A percentile compares a stretch with the other conserved stretches of the same genome.
Conservation (phyloP, 176 grass and related monocot genomes). For the Oryza coarctata region DNA sequence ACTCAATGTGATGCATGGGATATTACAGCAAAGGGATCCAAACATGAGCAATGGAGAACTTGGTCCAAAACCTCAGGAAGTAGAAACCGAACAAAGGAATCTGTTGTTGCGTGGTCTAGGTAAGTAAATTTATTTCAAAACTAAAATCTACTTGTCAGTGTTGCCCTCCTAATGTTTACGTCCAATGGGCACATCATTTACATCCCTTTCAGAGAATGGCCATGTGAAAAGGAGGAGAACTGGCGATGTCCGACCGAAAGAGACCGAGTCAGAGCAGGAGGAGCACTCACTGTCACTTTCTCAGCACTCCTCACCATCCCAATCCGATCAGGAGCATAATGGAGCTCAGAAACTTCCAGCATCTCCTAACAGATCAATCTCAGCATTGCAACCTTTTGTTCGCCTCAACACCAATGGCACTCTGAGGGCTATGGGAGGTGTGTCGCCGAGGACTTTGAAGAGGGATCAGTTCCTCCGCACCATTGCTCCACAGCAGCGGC, state of each 20-base stretch:
- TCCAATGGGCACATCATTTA: not conserved
- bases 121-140: constrained; percentile 9
- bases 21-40: constrained; percentile 45
- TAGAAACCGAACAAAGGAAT: constrained; percentile 59
- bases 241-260: constrained; percentile 38
- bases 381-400: constrained; percentile 52
- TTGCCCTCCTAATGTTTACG: not conserved
- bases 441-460: constrained; percentile 43
- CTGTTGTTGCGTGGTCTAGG: constrained; percentile 42
- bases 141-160: not conserved
- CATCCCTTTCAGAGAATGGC: constrained; percentile 55
- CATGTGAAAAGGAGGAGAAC: constrained; percentile 71
- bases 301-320: constrained; percentile 86
- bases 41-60: constrained; percentile 42
- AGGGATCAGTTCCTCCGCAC: constrained; percentile 51
- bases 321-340: constrained; percentile 90
- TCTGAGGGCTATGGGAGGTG: constrained; percentile 29
- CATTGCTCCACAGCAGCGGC: constrained; percentile 44
- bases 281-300: constrained; percentile 93
- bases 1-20: not conserved
- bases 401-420: constrained; percentile 50
- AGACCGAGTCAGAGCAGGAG: constrained; percentile 74
- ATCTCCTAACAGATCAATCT: constrained; percentile 53
- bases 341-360: constrained; percentile 57
- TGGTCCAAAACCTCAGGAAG: constrained; percentile 34